A percentile compares a stretch with the other conserved stretches of the same genome.
Conservation (phyloP, 2,329 filamentous ascomycete genomes). For the Leptosphaerulina australis region DNA sequence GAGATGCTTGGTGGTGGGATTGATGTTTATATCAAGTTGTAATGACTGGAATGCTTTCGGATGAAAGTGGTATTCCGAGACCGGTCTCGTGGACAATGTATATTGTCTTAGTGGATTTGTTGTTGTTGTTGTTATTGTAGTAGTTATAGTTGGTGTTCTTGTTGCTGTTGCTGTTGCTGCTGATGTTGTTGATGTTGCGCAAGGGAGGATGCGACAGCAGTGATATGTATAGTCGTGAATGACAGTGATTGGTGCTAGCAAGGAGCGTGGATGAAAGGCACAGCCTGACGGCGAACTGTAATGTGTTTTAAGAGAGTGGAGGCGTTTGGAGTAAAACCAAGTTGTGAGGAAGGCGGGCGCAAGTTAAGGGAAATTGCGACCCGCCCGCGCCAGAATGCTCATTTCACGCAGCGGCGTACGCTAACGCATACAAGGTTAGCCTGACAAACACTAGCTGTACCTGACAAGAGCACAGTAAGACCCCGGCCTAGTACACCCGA, state of each 20-base stretch:
- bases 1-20: constrained; percentile 16
- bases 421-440: constrained; percentile 17
- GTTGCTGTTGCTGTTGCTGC: no score
- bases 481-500: constrained; percentile 13
- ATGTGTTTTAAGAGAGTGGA: constrained; percentile 25
- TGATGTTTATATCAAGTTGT: constrained; percentile 10
- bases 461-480: constrained; percentile 6
- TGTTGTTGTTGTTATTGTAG: no score
- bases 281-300: constrained; percentile 23
- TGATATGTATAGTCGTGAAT: constrained; percentile 17
- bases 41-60: constrained; percentile 5
- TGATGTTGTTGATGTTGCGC: constrained; percentile 13
- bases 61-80: constrained; percentile 5
- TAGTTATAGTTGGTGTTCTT: no score
- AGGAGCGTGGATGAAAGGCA: constrained; percentile 25
- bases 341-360: constrained; percentile 14
- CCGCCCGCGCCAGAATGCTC: constrained; percentile 7
- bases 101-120: constrained; percentile 11
- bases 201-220: constrained; percentile 19
- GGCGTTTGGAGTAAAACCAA: constrained; percentile 27
- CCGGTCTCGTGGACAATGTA: constrained; percentile 7
- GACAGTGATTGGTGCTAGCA: constrained; percentile 19
- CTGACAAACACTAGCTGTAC: constrained; percentile 13
- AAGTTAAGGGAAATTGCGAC: constrained; percentile 20
- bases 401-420: constrained; percentile 15